Base-by-base conservation (phyloP, 257 asterid genomes). In the Rehmannia glutinosa region DNA sequence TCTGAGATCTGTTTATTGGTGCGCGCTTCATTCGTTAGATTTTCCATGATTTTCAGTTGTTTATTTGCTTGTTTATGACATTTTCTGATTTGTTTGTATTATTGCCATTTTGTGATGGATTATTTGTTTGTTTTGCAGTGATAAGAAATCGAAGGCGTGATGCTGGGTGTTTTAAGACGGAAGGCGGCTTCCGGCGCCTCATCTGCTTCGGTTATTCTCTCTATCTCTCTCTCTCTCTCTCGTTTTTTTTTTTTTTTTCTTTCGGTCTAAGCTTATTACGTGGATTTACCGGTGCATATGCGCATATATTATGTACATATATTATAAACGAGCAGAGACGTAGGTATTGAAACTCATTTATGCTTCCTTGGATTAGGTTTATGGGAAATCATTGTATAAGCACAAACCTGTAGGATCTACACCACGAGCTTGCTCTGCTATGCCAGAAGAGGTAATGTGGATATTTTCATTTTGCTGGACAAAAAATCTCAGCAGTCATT, bases 101-200 rank as follows among this genome's bases (percentile, higher is more conserved):
- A 13, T 38, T 45, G 46, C 19, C 23, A 53, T 57, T 52, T 63
- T 8, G 49, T 62, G 64, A 71, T 68, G 60, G 38, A 15, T 45
- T 58, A 32, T 66, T 64, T 68, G 64, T 51, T 69, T 54, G 24
- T 52, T 66, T 49, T 39, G 79, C 81, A 84, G 86, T 24, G 35
- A 23, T 73, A 57, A 57, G 62, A 62, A 73, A 73, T 78, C 83
- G 11, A 23, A 3, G 58, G 36, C 68, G 85, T 71, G 82, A 93
- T 93, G 98, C 73, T 93, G 79, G 91, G 96, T 50, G 89, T 78
- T 82, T 47, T 90, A 73, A 83, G 98, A 88, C 96, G 97, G 62
- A 90, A 81, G 73, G 87, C 87, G 53, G 76, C 91, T 64, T 82
- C 87, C 49, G 78, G 88, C 82, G 87, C 88, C 41, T 71, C 95